Conservation (phyloP, 106 monocot species). For the Acorus gramineus region DNA sequence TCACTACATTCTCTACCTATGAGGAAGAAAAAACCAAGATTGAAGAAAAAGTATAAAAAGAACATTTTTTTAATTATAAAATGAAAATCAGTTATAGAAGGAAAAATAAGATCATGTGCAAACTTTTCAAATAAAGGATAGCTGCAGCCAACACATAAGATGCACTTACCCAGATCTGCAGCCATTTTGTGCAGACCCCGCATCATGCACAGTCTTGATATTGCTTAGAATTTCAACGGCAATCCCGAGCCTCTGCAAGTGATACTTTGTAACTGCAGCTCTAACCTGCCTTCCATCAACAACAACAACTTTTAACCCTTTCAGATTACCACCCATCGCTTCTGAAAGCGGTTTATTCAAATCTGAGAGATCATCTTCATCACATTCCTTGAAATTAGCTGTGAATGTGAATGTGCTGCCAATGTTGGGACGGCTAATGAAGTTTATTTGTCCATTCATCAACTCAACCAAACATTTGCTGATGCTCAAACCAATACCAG, state of each 20-base stretch:
- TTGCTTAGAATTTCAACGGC: conserved; percentile 34
- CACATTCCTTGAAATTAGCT: conserved; percentile 41
- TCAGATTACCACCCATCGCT: conserved; percentile 47
- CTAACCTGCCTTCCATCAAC: conserved; percentile 73
- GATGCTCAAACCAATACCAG: conserved; percentile 95
- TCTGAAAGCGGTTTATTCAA: conserved; percentile 45
- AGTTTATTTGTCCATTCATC: conserved; percentile 82
- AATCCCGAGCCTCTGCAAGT: conserved; percentile 72
- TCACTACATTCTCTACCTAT: too few species aligned
- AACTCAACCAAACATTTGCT: conserved; percentile 95
- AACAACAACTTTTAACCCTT: conserved; percentile 47
- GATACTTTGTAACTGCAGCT: conserved; percentile 74
- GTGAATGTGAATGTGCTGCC: conserved; percentile 97
- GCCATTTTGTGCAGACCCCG: conserved; percentile 47
- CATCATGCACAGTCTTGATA: conserved; percentile 26
- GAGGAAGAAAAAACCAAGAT: too few species aligned
- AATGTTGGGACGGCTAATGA: conserved; percentile 55
- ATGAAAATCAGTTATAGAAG: not conserved
- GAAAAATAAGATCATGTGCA: not conserved
- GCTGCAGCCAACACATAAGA: not conserved
- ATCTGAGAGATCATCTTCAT: conserved; percentile 8
- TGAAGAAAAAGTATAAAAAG: too few species aligned
- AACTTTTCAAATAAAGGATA: not conserved
- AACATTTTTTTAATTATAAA: not conserved
- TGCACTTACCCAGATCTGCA: conserved; percentile 31